Evolutionary conservation across 441 rosid genomes (phyloP).

Genomic region (Pelargonium citronellum): DNA sequence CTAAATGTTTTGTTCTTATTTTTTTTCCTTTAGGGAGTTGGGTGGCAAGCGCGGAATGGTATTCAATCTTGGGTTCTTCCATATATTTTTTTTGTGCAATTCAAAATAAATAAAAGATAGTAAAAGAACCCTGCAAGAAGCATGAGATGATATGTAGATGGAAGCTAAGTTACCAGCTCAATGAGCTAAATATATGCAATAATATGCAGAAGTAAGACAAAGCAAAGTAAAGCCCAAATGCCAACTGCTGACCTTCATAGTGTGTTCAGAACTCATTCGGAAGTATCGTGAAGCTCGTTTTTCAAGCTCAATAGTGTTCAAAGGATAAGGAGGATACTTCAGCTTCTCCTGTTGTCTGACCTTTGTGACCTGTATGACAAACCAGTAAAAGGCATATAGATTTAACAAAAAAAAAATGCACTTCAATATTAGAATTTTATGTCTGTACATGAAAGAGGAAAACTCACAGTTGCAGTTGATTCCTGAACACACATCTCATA

Average conservation of each 20-base stretch:
- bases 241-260: conserved; percentile 66
- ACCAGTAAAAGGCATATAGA: conserved; percentile 11
- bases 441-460: conserved; percentile 19
- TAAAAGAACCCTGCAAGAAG: conserved; percentile 7
- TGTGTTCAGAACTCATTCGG: conserved; percentile 90
- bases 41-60: neutral
- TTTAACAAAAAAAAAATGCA: conserved; percentile 10
- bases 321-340: conserved; percentile 86
- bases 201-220: conserved; percentile 7
- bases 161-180: conserved; percentile 4
- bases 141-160: neutral
- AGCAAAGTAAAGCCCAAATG: neutral
- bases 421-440: conserved; percentile 21
- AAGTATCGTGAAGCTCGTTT: conserved; percentile 94
- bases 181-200: conserved; percentile 2
- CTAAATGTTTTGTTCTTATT: neutral
- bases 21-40: neutral
- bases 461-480: conserved; percentile 79
- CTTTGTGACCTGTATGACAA: conserved; percentile 55
- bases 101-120: neutral
- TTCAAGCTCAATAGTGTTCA: conserved; percentile 92
- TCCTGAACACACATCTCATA: conserved; percentile 93
- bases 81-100: neutral
- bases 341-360: conserved; percentile 71
- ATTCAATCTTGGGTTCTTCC: neutral